Conservation (phyloP, 1,139 yeast species). For the Magnusiomyces tetraspermus region DNA sequence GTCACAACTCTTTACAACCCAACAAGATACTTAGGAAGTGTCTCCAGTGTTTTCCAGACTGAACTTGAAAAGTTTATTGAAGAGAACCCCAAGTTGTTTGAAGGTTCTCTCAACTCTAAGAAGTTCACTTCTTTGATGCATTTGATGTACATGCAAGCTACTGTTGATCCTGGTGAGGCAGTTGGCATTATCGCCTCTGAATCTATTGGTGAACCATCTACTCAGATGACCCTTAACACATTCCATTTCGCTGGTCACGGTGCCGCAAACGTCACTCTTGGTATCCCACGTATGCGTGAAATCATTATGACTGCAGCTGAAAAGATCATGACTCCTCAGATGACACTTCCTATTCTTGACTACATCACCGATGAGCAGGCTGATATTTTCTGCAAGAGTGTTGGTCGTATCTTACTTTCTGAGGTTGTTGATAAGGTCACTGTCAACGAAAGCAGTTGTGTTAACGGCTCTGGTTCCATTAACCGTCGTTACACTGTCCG, state of each 20-base stretch:
- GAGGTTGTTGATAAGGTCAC: conserved; percentile 79
- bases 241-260: conserved; percentile 99
- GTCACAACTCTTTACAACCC: conserved; percentile 81
- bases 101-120: conserved; percentile 57
- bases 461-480: conserved; percentile 41
- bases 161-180: conserved; percentile 93
- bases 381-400: conserved; percentile 85
- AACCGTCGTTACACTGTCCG: conserved; percentile 69
- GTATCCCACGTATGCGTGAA: conserved; percentile 99
- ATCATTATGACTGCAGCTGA: conserved; percentile 98
- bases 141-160: conserved; percentile 93
- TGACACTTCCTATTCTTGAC: conserved; percentile 76
- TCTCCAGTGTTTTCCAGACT: conserved; percentile 80
- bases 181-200: conserved; percentile 98
- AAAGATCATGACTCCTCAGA: conserved; percentile 92
- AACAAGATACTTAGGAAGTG: conserved; percentile 82
- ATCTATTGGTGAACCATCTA: conserved; percentile 98
- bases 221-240: conserved; percentile 98
- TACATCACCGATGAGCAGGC: conserved; percentile 83
- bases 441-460: conserved; percentile 76
- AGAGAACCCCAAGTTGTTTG: conserved; percentile 41
- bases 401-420: conserved; percentile 74
- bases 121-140: conserved; percentile 96
- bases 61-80: conserved; percentile 64
- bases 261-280: conserved; percentile 98